These are phyloP conservation scores for Helicocarpus griseus DNA, from an alignment of 2,329 filamentous ascomycete species.

Conservation along the genomic window DNA sequence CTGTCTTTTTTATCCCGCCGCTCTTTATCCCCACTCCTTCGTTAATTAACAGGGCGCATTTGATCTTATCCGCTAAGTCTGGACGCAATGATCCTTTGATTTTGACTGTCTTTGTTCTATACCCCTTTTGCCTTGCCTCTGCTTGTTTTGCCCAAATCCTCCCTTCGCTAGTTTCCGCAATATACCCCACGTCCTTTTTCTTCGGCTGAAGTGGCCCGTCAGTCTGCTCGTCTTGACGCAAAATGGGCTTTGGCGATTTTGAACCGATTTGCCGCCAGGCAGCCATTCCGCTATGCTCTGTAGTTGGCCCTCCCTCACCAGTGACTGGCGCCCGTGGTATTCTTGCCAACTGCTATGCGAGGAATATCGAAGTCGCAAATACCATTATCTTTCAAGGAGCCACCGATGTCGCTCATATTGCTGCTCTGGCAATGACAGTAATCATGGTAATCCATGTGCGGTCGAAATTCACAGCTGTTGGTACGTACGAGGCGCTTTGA, in stretches of 20 bases:
- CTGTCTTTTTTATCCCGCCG: background rate
- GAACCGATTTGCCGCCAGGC: slow-evolving; percentile 74
- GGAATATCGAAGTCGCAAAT: slow-evolving; percentile 92
- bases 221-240: slow-evolving; percentile 20
- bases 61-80: background rate
- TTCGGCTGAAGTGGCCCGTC: background rate
- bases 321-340: slow-evolving; percentile 67
- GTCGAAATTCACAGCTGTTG: slow-evolving; percentile 96
- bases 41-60: background rate
- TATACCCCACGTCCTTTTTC: slow-evolving; percentile 10
- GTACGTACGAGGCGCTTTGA: slow-evolving; percentile 41
- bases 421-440: slow-evolving; percentile 81
- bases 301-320: slow-evolving; percentile 58
- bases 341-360: slow-evolving; percentile 82
- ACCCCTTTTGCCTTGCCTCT: background rate
- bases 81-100: background rate
- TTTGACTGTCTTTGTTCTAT: background rate
- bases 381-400: slow-evolving; percentile 97
- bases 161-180: slow-evolving; percentile 12
- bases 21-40: background rate
- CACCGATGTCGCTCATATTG: slow-evolving; percentile 83
- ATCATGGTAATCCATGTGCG: slow-evolving; percentile 96
- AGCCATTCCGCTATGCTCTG: slow-evolving; percentile 75
- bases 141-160: slow-evolving; percentile 1
- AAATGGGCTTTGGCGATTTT: slow-evolving; percentile 89